Conservation (phyloP, 2,329 filamentous ascomycete species). For the Waltergamsia citrina region DNA sequence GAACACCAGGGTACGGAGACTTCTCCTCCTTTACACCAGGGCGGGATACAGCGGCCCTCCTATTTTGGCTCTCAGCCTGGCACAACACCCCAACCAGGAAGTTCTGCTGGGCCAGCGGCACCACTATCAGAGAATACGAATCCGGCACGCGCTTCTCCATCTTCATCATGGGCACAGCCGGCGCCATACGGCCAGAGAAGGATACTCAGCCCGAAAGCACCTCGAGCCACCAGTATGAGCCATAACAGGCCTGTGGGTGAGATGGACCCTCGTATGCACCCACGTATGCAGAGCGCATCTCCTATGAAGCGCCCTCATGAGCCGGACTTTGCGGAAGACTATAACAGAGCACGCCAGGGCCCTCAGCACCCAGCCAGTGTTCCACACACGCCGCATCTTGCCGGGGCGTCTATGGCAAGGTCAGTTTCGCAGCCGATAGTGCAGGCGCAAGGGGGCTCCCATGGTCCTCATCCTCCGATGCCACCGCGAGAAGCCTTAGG, state of each 20-base stretch:
- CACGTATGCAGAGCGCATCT: slow-evolving; percentile 11
- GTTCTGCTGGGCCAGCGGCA: no score
- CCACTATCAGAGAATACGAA: no score
- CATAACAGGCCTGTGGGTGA: slow-evolving; percentile 13
- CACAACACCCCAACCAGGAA: no score
- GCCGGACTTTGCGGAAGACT: slow-evolving; percentile 14
- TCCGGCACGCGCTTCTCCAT: neutral
- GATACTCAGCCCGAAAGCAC: slow-evolving; percentile 19
- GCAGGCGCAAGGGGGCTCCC: slow-evolving; percentile 11
- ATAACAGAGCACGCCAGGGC: slow-evolving; percentile 13
- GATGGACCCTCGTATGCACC: slow-evolving; percentile 11
- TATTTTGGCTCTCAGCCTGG: no score
- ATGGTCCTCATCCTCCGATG: slow-evolving; percentile 13
- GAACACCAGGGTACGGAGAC: no score
- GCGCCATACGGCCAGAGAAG: no score
- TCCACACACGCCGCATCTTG: slow-evolving; percentile 10
- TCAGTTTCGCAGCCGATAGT: slow-evolving; percentile 25
- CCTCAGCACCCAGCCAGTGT: slow-evolving; percentile 15
- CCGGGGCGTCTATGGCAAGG: slow-evolving; percentile 17
- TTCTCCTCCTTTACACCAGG: no score
- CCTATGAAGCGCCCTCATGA: slow-evolving; percentile 23
- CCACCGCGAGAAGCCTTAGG: slow-evolving; percentile 13
- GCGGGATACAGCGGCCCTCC: no score
- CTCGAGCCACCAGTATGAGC: slow-evolving; percentile 17
- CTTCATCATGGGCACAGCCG: no score